Evolutionary conservation across 2,329 filamentous ascomycete genomes (phyloP), one percentile per base, ranked within the genome.

Genomic region (Venturia effusa): DNA sequence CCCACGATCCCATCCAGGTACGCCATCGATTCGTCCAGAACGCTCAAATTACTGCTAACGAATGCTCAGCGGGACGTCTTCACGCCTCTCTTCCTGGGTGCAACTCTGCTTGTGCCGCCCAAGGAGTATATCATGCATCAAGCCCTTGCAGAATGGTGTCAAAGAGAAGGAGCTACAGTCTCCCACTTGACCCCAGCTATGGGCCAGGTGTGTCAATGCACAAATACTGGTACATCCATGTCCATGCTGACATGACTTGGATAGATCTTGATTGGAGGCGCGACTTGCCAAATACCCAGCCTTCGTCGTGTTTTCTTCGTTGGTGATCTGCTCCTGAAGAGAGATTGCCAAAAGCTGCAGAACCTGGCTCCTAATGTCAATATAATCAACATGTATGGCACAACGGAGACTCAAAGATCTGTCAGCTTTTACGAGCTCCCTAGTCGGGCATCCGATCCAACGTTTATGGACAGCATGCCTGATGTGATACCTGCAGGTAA

Each of bases 181-280:
- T 91, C 88, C 15, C 94, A 97, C 75, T 78, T 97, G 45, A 99
- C 94, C 1, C 94, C 94, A 11, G 94, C 94, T 64, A 97, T 97
- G 92, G 45, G 45, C 22, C 45, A 51, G 22, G 45, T 51, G 27
- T 51, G 45, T 51, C n/a, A 22, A 24, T 4, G 19, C n/a, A 24
- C 4, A 24, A 22, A 39, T 11, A 8, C 37, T 48, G 7, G 22
- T 6, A 24, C 11, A 24, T 6, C n/a, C n/a, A 8, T 1, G n/a
- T 51, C n/a, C 15, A 27, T 11, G 22, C 45, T 51, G 10, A 51
- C 45, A 27, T 15, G 8, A 15, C 10, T 1, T 27, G 92, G 92
- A 64, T 90, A 97, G 70, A 94, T 97, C 66, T 79, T 97, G 1
- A 87, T 93, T n/a, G 92, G 92, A 54, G 90, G 89, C 68, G 89